Evolutionary conservation across 176 grass and related monocot species (phyloP), one percentile per base, ranked within the genome.

Genomic region (Thalia dealbata): DNA sequence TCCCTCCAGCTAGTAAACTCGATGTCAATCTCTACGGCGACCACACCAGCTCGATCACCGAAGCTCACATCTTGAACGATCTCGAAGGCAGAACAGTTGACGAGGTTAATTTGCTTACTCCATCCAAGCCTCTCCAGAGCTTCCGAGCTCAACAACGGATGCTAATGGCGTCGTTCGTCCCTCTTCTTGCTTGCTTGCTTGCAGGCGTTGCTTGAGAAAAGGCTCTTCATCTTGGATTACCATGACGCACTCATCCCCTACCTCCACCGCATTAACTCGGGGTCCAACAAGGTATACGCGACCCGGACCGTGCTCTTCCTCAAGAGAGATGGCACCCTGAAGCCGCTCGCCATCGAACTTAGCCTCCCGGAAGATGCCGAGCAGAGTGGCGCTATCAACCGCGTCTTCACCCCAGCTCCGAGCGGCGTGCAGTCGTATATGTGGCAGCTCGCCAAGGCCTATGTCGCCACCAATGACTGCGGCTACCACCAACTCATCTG

Each of bases 361-460:
- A 96, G 92, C 60, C 56, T 85, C 69, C 88, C 89, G 0, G 74
- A 88, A 0, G 25, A 96, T 0, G 86, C 84, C 0, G 52, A 84
- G 10, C 71, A 81, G 61, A 69, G 70, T 0, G 89, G 92, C 0
- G 82, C 81, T 0, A 10, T 65, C 24, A 92, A 85, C 73, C 90
- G 58, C n/a, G 89, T 92, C 43, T 97, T 80, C 70, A 84, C 81
- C 7, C 85, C 93, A 0, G 87, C 89, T n/a, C 38, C 73, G 0
- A 46, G 67, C 5, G 87, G 89, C 1, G 78, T 84, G 16, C 11
- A 78, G 0, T 51, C 70, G 1, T 84, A 79, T 13, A 82, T 97
- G 13, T 97, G 93, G 93, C 87, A 92, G 51, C 82, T 97, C 44
- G 93, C 93, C 61, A 97, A 97, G 87, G 93, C 93, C 26, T 97